Evolutionary conservation across 495 filamentous ascomycete genomes (phyloP).

Genomic region (Cercophora newfieldiana): DNA sequence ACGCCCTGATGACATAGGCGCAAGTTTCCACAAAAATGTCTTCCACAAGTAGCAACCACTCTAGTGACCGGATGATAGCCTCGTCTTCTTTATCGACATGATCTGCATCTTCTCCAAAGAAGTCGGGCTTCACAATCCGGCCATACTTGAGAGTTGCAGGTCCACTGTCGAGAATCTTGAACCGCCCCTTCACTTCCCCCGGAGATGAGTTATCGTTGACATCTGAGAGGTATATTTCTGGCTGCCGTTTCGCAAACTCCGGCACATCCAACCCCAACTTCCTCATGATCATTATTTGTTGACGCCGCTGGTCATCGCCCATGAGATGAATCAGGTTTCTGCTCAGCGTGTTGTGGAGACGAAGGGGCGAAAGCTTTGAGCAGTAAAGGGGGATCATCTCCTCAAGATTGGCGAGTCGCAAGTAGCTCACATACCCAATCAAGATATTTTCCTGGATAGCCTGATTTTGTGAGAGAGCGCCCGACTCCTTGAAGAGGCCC

Average conservation of each 20-base stretch:
- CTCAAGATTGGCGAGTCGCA: constrained; percentile 66
- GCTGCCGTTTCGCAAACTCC: constrained; percentile 55
- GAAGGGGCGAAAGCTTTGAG: constrained; percentile 61
- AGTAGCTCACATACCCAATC: constrained; percentile 75
- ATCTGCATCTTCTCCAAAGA: constrained; percentile 63
- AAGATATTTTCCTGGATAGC: constrained; percentile 63
- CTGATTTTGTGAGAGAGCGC: constrained; percentile 24
- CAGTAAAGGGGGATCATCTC: constrained; percentile 85
- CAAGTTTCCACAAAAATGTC: constrained; percentile 73
- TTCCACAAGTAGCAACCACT: constrained; percentile 79
- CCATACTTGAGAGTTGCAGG: constrained; percentile 48
- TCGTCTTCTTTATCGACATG: constrained; percentile 58
- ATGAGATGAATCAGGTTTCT: constrained; percentile 58
- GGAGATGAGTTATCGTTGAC: constrained; percentile 25
- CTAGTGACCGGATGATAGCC: constrained; percentile 71
- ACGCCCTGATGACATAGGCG: constrained; percentile 62
- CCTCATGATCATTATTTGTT: constrained; percentile 64
- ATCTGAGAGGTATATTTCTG: constrained; percentile 54
- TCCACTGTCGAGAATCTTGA: constrained; percentile 51
- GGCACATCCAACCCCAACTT: constrained; percentile 52
- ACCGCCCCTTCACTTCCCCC: constrained; percentile 40
- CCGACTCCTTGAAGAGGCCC: constrained; percentile 43
- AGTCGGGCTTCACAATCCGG: constrained; percentile 57
- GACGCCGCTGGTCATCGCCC: constrained; percentile 43
- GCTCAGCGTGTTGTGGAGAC: constrained; percentile 53